Percentiles rank a stretch among this genome's conserved stretches.
phyloP scores from a whole-genome alignment of 768 basidiomycete species.

The Phylloporus scabripes region DNA sequence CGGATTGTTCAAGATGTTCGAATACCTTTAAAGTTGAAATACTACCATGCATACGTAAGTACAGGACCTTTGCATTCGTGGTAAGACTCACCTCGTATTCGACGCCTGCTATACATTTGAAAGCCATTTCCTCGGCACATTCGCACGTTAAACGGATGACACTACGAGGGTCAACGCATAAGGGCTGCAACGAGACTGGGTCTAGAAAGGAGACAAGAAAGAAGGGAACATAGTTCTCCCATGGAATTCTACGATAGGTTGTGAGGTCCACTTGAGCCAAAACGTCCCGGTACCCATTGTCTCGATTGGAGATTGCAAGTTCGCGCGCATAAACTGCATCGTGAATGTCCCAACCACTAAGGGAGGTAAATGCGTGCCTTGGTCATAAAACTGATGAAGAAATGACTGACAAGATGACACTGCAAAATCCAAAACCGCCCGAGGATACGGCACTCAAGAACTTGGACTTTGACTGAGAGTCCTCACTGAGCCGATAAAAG shows the following conservation, averaged over 20 bases:
- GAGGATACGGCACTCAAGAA: constrained; percentile 76
- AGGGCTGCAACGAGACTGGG: constrained; percentile 72
- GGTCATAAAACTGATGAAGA: neutral
- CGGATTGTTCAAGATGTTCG: neutral
- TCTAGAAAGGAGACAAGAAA: constrained; percentile 90
- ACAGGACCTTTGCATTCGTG: neutral
- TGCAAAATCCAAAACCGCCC: constrained; percentile 90
- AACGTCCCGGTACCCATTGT: constrained; percentile 90
- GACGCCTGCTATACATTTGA: constrained; percentile 74
- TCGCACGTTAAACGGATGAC: constrained; percentile 57
- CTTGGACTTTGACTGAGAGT: constrained; percentile 76
- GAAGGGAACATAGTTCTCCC: constrained; percentile 89
- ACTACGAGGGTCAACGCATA: constrained; percentile 85
- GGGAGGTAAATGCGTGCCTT: constrained; percentile 1
- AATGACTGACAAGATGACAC: constrained; percentile 76
- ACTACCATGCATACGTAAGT: constrained; percentile 39
- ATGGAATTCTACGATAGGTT: constrained; percentile 83
- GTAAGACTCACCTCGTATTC: constrained; percentile 76
- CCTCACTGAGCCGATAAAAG: constrained; percentile 5
- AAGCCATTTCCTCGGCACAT: constrained; percentile 42
- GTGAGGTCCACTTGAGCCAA: constrained; percentile 82
- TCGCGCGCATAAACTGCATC: constrained; percentile 81
- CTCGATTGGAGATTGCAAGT: constrained; percentile 83
- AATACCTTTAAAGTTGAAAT: constrained; percentile 85
- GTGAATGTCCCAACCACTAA: constrained; percentile 89